Evolutionary conservation across 2,329 filamentous ascomycete genomes (phyloP), one percentile per base, ranked within the genome.

Genomic region (Hawksworthiomyces lignivorus): DNA sequence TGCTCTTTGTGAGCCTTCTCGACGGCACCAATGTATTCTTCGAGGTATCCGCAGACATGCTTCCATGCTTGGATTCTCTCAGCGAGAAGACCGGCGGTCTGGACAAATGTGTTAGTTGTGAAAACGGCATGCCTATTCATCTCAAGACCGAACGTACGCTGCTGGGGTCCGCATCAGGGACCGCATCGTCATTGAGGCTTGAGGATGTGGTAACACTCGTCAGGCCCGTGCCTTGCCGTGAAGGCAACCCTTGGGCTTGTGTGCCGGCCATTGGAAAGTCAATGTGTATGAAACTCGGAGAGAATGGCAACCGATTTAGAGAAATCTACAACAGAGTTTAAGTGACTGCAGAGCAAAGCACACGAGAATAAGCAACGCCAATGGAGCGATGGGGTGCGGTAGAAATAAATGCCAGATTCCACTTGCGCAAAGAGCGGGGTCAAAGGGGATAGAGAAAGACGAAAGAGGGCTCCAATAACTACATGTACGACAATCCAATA

Each of bases 11-110:
- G 83, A 45, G 87, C 72, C 72, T 90, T 96, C 62, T 95, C 88
- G 4, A 88, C 86, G 7, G 84, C 81, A 22, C 69, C 70, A 55
- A 97, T 73, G 61, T 96, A 98, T 39, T 94, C 87, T 64, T 97
- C 88, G 36, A 98, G 73, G 58, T 95, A 90, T 43, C 73, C 86
- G 48, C 88, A 86, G 47, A 89, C 87, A 62, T 97, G 90, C 62
- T 96, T 97, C 88, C 88, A 98, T 35, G 92, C 92, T 56, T 86
- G 84, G 47, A 98, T 73, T 50, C 92, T 80, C 69, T 97, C 87
- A 42, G 82, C 73, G 50, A 98, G 82, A 37, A 97, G 74, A 30
- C 76, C 81, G n/a, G 82, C 80, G 18, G 84, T 85, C 82, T 87
- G 50, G 17, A 36, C 19, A 28, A 37, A 19, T 21, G 8, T 22